Conservation (phyloP, 768 basidiomycete species). For the Boletus eberwhitei region DNA sequence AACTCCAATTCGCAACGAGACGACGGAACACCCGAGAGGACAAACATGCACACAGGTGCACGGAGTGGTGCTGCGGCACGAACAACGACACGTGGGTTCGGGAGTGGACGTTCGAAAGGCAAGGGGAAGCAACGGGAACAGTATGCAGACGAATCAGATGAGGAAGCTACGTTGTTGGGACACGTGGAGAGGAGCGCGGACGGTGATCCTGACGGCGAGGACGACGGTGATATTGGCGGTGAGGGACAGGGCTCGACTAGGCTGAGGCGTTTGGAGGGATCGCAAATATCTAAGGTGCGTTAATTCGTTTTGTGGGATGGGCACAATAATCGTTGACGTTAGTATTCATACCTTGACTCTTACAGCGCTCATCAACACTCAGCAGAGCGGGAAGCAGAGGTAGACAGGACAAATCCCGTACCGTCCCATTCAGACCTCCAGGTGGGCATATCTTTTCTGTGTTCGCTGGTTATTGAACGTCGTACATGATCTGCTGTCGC, state of each 20-base stretch:
- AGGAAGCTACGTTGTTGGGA: constrained; percentile 49
- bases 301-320: not conserved
- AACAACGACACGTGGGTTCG: constrained; percentile 15
- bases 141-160: constrained; percentile 64
- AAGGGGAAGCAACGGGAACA: constrained; percentile 48
- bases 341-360: not conserved
- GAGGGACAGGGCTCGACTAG: constrained; percentile 28
- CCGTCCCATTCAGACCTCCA: constrained; percentile 72
- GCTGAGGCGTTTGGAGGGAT: constrained; percentile 25
- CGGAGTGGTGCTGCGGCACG: constrained; percentile 34
- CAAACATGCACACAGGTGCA: constrained; percentile 31
- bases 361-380: constrained; percentile 24
- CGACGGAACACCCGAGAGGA: constrained; percentile 12
- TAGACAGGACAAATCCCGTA: constrained; percentile 68
- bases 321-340: not conserved
- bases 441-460: constrained; percentile 37
- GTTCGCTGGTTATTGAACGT: constrained; percentile 2
- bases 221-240: constrained; percentile 36
- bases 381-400: constrained; percentile 9
- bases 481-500: not conserved
- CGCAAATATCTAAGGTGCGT: constrained; percentile 19
- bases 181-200: constrained; percentile 33
- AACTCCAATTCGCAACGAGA: constrained; percentile 20
- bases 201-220: constrained; percentile 37
- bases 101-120: constrained; percentile 24